Base-by-base conservation (phyloP, 2,329 filamentous ascomycete genomes). In the Talaromyces albobiverticillius region DNA sequence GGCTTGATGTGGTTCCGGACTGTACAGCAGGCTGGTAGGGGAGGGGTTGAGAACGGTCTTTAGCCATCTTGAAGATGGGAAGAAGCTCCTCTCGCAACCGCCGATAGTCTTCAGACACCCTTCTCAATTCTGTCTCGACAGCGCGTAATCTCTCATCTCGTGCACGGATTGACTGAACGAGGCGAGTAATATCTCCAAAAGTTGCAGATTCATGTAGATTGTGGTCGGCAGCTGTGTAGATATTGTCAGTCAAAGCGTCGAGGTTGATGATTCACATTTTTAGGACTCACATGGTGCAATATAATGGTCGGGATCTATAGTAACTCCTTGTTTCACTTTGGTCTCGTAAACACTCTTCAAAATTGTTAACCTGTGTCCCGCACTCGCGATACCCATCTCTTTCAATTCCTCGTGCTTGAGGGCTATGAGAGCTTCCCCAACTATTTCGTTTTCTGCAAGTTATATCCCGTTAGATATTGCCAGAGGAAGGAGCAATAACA, bases 291-390 rank as follows among this genome's bases (percentile, higher is more conserved):
- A 94, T 48, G 94, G 79, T 34, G 94, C 94, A 49, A 96, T 82
- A 70, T 96, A 99, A 71, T 97, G 90, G 65, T 96, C 93, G 58
- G 87, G 86, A 67, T 97, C 93, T 63, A 96, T 83, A 14, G 90
- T 88, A 57, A 97, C 84, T 64, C 95, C 91, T 67, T 96, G 92
- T 60, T 90, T 90, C 70, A 93, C 87, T 76, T 99, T 99, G 67
- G 94, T 87, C 67, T 97, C 92, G 75, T 96, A 97, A 52, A 97
- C 91, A 64, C 86, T 92, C 76, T 96, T 97, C 55, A 99, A 81
- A 55, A 99, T 95, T 20, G 91, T 95, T 64, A 99, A 79, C 57
- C 94, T 87, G 75, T 99, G 94, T 38, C 94, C 94, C 46, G 96
- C 90, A 74, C 93, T 97, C 59, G 80, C 79, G 60, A 99, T 89